Conservation (phyloP, 1,284 basidiomycete species). For the Ustilago tritici region DNA sequence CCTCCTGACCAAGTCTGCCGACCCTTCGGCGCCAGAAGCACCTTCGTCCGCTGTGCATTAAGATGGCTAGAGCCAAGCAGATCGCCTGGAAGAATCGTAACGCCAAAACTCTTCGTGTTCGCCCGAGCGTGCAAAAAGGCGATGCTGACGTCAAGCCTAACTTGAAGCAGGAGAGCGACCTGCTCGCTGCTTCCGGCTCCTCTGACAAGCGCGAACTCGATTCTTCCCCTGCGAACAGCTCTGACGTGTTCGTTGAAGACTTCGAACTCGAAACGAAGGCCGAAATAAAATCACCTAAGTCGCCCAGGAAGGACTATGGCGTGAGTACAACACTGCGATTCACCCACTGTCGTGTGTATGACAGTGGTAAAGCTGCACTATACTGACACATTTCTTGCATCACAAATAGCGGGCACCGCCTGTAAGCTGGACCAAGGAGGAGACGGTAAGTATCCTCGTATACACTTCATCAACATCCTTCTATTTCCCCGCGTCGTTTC, state of each 20-base stretch:
- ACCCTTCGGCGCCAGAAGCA: too few relatives aligned
- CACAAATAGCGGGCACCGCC: conserved; percentile 9
- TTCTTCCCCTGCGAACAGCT: background rate
- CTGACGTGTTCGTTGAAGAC: background rate
- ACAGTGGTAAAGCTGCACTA: background rate
- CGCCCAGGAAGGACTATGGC: background rate
- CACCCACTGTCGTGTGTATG: background rate
- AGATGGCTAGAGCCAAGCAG: too few relatives aligned
- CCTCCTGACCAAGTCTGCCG: too few relatives aligned
- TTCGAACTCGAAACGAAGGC: background rate
- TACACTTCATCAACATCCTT: background rate
- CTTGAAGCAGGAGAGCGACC: background rate
- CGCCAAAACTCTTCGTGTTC: too few relatives aligned
- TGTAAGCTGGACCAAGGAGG: conserved; percentile 12
- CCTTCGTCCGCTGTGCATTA: too few relatives aligned
- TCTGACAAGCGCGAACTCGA: background rate
- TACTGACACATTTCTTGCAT: background rate
- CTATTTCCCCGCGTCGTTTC: background rate
- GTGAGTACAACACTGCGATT: background rate
- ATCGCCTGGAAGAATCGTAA: too few relatives aligned
- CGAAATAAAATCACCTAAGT: background rate
- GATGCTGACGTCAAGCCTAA: background rate
- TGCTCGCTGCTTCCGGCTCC: background rate
- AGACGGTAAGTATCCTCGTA: conserved; percentile 9
- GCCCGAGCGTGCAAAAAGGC: too few relatives aligned